A percentile compares a stretch with the other conserved stretches of the same genome.
These are phyloP conservation scores for Mucor racemosus DNA, from an alignment of 371 early-diverging fungal species.

Conservation along the genomic window DNA sequence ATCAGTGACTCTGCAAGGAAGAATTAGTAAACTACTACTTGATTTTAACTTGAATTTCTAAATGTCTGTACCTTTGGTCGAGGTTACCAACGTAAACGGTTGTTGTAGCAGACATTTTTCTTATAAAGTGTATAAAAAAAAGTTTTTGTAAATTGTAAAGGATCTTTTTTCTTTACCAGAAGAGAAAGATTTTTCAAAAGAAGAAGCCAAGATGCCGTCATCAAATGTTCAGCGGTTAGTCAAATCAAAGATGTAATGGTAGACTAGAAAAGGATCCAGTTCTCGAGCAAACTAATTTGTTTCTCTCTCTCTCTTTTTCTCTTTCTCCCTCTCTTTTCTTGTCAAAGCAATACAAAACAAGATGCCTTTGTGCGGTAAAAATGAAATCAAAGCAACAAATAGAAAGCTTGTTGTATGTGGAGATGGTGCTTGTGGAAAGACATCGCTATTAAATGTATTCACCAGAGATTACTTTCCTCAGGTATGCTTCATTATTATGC, in stretches of 20 bases:
- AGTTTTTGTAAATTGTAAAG: slow-evolving; percentile 7
- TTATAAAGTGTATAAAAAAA: slow-evolving; percentile 1
- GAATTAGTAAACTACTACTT: background rate
- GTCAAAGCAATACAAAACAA: background rate
- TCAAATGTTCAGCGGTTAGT: background rate
- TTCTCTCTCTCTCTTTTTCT: background rate
- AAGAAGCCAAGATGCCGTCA: slow-evolving; percentile 3
- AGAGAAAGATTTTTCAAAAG: background rate
- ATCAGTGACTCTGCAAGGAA: slow-evolving; percentile 66
- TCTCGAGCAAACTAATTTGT: background rate
- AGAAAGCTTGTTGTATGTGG: slow-evolving; percentile 43
- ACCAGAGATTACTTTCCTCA: slow-evolving; percentile 64
- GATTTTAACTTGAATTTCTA: background rate
- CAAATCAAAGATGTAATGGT: background rate
- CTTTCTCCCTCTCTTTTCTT: background rate
- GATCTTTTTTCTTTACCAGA: background rate
- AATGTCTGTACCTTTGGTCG: slow-evolving; percentile 64
- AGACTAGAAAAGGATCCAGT: background rate
- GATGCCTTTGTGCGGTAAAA: slow-evolving; percentile 10
- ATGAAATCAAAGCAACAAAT: background rate
- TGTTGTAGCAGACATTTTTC: slow-evolving; percentile 19
- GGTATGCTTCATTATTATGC: slow-evolving; percentile 26
- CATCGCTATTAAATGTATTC: slow-evolving; percentile 64
- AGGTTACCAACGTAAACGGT: slow-evolving; percentile 86
- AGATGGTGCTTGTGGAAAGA: slow-evolving; percentile 74